Base-by-base conservation (phyloP, 768 basidiomycete genomes). In the Russula foetens region DNA sequence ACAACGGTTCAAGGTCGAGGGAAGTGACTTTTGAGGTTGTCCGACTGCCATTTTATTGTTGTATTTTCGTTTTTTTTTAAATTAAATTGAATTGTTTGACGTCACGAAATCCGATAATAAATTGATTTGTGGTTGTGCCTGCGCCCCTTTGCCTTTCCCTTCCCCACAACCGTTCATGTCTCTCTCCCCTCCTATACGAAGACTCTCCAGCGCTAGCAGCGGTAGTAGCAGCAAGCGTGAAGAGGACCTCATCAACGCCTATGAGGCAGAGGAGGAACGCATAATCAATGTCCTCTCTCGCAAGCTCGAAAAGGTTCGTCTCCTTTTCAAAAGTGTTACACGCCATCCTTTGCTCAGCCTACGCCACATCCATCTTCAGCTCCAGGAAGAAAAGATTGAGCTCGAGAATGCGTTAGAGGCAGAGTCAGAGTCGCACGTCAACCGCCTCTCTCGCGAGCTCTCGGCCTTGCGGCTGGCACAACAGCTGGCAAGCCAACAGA, bases 211-310 rank as follows among this genome's bases (percentile, higher is more conserved):
- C 2, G 75, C 79, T 35, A 83, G 78, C 68, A 74, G 82, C 14
- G 51, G 12, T 41, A 79, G 76, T 62, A 81, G 47, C 48, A 66
- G 56, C 57, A 80, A 80, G 64, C 72, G 77, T 41, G 82, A 85
- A 67, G 90, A 92, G 69, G 85, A 83, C 54, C 77, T 92, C 69
- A 92, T 92, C 69, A 91, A 92, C 72, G 86, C 87, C 23, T 92
- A 91, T 71, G 90, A 92, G 67, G 91, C 90, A 12, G 90, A 93
- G 72, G 90, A 93, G 73, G 91, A 93, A 70, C 83, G 90, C 47
- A 91, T 93, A 56, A 87, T 90, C 65, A 92, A 91, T 62, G 77
- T 88, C 7, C 75, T 93, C 56, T 91, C 87, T 28, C 78, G 90
- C 66, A 93, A 92, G 71, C 77, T 93, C 53, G 89, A 92, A 74